A percentile compares a stretch with the other conserved stretches of the same genome.
Evolutionary conservation across 148 eudicot genomes (phyloP).

Genomic region (Vaccinium vitisidaea): DNA sequence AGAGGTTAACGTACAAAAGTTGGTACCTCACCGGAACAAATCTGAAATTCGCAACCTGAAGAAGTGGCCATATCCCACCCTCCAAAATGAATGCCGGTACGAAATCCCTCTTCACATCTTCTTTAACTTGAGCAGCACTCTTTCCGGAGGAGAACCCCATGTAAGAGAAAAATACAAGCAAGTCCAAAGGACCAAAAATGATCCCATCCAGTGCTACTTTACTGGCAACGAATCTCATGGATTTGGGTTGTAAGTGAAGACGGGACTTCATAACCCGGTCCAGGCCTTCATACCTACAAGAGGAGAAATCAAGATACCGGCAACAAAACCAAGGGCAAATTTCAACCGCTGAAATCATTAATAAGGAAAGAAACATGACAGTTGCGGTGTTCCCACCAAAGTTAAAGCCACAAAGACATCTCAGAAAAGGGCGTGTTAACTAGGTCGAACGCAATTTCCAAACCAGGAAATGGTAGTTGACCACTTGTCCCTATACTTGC

Average conservation of each 20-base stretch:
- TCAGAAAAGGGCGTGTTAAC: neutral
- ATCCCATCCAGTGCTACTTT: constrained; percentile 88
- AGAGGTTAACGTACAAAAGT: constrained; percentile 88
- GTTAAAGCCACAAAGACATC: neutral
- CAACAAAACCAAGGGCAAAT: neutral
- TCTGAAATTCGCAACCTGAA: constrained; percentile 89
- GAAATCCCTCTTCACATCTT: constrained; percentile 84
- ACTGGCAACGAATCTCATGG: constrained; percentile 70
- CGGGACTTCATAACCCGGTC: constrained; percentile 60
- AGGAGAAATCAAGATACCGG: neutral
- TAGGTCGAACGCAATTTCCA: neutral
- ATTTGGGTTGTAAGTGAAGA: constrained; percentile 60
- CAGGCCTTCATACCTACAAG: constrained; percentile 82
- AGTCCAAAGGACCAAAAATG: constrained; percentile 89
- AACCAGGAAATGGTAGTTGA: neutral
- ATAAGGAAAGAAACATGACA: neutral
- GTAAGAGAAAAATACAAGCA: constrained; percentile 86
- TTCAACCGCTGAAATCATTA: neutral
- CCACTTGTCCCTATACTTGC: neutral
- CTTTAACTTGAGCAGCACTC: constrained; percentile 64
- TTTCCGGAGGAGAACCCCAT: constrained; percentile 91
- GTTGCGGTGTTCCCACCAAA: neutral
- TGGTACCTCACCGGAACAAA: constrained; percentile 84
- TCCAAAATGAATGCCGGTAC: constrained; percentile 76
- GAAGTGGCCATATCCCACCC: constrained; percentile 91